Evolutionary conservation across 2,329 filamentous ascomycete genomes (phyloP), one percentile per base, ranked within the genome.

Genomic region (Cytospora piceae): DNA sequence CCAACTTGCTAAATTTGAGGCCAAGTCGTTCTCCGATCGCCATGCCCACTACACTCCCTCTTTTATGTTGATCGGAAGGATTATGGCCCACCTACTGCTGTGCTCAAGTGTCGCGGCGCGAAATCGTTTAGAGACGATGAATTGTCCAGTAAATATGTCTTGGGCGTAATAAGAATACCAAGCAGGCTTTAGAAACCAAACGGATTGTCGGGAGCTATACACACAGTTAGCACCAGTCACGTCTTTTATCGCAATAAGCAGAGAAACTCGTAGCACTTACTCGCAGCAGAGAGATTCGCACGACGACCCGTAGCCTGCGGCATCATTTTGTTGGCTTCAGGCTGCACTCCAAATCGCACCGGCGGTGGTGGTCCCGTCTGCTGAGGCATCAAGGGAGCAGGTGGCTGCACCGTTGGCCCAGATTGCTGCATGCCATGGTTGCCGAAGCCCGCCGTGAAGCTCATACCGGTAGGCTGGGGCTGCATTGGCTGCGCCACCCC

Each of bases 201-300:
- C 1, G 83, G 83, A 68, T 85, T 85, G 68, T 84, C 77, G 15
- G 83, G 83, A 34, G 83, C 83, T 85, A 46, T 20, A 53, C 17
- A 27, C 32, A 59, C 54, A 39, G 64, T 75, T 54, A 74, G 70
- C 56, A 7, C 46, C 14, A 29, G 27, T 51, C n/a, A 27, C 46
- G 37, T 49, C 5, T 29, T 29, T 37, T 14, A 22, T 11, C 8
- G 0, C 22, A 12, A 29, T 17, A 20, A n/a, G 20, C 2, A 27
- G 6, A 4, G 3, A 12, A 7, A 15, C 24, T 4, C 22, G 7
- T n/a, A 57, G 37, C 65, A 94, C 94, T 90, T 89, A 98, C 94
- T 99, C 74, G 95, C 95, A 87, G 96, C 92, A 61, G 91, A 85
- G 71, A 99, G 84, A 77, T 98, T 97, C 64, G 95, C 95, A 81